A percentile compares a stretch with the other conserved stretches of the same genome.
Conservation (phyloP, 2,329 filamentous ascomycete species). For the Saccharata proteae region DNA sequence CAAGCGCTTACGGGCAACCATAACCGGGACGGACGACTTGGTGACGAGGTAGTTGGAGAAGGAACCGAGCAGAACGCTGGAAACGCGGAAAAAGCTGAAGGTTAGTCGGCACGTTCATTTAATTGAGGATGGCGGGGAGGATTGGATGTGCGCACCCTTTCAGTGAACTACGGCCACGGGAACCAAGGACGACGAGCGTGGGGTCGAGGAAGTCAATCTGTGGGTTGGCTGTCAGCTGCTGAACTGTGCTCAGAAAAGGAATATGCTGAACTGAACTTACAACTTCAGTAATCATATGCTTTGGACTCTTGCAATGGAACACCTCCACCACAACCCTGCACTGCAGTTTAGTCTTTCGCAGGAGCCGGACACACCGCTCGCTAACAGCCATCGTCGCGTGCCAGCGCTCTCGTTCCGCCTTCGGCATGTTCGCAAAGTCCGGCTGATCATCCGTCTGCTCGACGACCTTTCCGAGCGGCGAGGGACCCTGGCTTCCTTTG, state of each 20-base stretch:
- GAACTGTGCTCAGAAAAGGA: slow-evolving; percentile 1
- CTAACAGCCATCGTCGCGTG: slow-evolving; percentile 76
- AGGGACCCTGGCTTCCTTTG: slow-evolving; percentile 17
- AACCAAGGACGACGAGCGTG: slow-evolving; percentile 86
- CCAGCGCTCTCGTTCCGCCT: slow-evolving; percentile 64
- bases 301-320: slow-evolving; percentile 94
- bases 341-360: slow-evolving; percentile 85
- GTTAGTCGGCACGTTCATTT: not conserved
- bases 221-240: slow-evolving; percentile 6
- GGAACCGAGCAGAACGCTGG: slow-evolving; percentile 80
- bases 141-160: slow-evolving; percentile 53
- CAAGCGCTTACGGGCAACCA: slow-evolving; percentile 88
- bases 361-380: slow-evolving; percentile 67
- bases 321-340: slow-evolving; percentile 92
- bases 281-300: slow-evolving; percentile 91
- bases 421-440: slow-evolving; percentile 29
- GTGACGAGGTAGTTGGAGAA: slow-evolving; percentile 97
- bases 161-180: slow-evolving; percentile 76
- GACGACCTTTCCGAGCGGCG: slow-evolving; percentile 22
- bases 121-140: not conserved
- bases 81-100: slow-evolving; percentile 7
- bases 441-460: slow-evolving; percentile 12
- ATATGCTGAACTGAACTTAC: slow-evolving; percentile 35
- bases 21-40: slow-evolving; percentile 92
- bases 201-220: slow-evolving; percentile 82